Percentiles rank a stretch among this genome's conserved stretches.
phyloP scores from a whole-genome alignment of 352 stramenopile genomes.

The Globisporangium emineosum region DNA sequence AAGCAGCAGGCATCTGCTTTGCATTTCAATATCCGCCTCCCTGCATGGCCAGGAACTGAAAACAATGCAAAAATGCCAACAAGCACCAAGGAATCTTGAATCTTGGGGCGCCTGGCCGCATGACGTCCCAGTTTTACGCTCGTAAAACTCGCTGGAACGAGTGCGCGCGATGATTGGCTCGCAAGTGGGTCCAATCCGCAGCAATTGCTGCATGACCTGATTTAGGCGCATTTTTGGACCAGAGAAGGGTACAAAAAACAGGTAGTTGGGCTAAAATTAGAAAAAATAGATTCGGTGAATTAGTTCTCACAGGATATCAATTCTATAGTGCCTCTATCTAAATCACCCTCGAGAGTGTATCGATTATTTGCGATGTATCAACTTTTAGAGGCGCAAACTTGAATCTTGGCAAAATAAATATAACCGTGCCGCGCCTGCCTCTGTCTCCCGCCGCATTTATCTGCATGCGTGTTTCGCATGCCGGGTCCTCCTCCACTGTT shows the following conservation, averaged over 20 bases:
- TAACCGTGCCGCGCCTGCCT: not conserved
- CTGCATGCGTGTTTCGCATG: slow-evolving; percentile 7
- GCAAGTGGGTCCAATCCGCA: slow-evolving; percentile 5
- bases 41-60: no score
- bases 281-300: not conserved
- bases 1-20: not conserved
- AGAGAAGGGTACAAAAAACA: not conserved
- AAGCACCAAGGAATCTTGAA: not conserved
- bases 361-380: not conserved
- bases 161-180: not conserved
- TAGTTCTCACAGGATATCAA: not conserved
- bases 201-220: not conserved
- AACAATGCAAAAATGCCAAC: no score
- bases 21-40: not conserved
- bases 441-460: not conserved
- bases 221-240: not conserved
- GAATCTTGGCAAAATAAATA: slow-evolving; percentile 3
- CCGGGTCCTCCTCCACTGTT: not conserved
- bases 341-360: not conserved
- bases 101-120: not conserved
- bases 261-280: not conserved
- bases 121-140: not conserved
- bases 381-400: not conserved
- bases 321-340: not conserved
- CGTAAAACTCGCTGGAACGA: no score